These are phyloP conservation scores for Pythium plurisporium DNA, from an alignment of 352 stramenopile genomes.

Conservation along the genomic window DNA sequence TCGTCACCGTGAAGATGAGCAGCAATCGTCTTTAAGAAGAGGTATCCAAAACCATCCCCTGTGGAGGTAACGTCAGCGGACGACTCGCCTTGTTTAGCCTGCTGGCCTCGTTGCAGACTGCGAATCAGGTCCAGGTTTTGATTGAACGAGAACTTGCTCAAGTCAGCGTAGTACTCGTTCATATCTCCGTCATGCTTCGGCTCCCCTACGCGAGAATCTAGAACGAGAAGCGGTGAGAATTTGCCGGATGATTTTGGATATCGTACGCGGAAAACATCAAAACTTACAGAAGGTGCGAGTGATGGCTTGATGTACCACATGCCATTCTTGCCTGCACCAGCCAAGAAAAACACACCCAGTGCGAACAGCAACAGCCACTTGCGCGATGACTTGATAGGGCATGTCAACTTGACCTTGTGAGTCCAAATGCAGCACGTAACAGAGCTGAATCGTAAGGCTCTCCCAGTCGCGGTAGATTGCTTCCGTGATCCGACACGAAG, in stretches of 20 bases:
- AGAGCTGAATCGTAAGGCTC: slow-evolving; percentile 75
- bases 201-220: slow-evolving; percentile 25
- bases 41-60: slow-evolving; percentile 57
- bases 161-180: slow-evolving; percentile 27
- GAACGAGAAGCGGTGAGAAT: no score
- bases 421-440: slow-evolving; percentile 69
- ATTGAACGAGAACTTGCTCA: slow-evolving; percentile 61
- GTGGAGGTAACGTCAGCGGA: slow-evolving; percentile 1
- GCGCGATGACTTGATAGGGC: slow-evolving; percentile 41
- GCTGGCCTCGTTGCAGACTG: slow-evolving; percentile 23
- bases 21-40: slow-evolving; percentile 29
- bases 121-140: slow-evolving; percentile 56
- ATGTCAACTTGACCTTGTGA: slow-evolving; percentile 52
- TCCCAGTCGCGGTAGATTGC: slow-evolving; percentile 84
- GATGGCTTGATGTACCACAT: slow-evolving; percentile 63
- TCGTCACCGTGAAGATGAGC: slow-evolving; percentile 19
- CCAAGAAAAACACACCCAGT: slow-evolving; percentile 70
- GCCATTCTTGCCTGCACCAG: slow-evolving; percentile 60
- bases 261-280: no score
- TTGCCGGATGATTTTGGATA: no score
- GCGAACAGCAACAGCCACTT: slow-evolving; percentile 64
- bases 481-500: slow-evolving; percentile 66
- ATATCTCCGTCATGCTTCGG: slow-evolving; percentile 14
- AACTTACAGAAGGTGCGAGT: slow-evolving; percentile 50
- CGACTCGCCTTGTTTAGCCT: neutral